These are phyloP conservation scores for Dendrobium nobile DNA, from an alignment of 106 monocot genomes.

Conservation along the genomic window DNA sequence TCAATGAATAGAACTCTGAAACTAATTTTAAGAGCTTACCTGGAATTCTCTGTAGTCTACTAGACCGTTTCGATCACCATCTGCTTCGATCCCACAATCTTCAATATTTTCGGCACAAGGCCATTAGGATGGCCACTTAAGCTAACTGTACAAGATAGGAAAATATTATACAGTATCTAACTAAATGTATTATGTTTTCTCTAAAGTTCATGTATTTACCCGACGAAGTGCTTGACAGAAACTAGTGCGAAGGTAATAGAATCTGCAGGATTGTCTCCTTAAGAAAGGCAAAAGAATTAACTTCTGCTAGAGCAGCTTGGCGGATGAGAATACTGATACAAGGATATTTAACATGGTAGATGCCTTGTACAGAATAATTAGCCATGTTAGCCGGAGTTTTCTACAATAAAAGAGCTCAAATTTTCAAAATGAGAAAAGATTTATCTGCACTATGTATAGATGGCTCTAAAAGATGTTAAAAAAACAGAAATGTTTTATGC, in stretches of 20 bases:
- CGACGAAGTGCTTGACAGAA: constrained; percentile 72
- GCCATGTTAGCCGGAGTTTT: too few species aligned
- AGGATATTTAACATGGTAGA: background rate
- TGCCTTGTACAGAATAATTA: background rate
- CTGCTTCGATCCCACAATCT: constrained; percentile 71
- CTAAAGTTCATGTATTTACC: constrained; percentile 24
- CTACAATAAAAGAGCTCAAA: background rate
- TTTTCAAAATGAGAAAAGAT: background rate
- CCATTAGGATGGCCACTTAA: constrained; percentile 51
- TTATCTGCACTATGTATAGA: background rate
- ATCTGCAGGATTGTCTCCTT: constrained; percentile 73
- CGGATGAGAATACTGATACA: constrained; percentile 56
- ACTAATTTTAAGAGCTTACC: constrained; percentile 30
- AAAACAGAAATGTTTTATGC: too few species aligned
- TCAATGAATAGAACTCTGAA: too few species aligned
- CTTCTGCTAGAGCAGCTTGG: constrained; percentile 57
- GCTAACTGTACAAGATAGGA: constrained; percentile 38
- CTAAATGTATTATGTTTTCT: background rate
- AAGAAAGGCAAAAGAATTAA: constrained; percentile 78
- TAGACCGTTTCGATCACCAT: constrained; percentile 60
- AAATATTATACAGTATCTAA: background rate
- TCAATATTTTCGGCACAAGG: constrained; percentile 49
- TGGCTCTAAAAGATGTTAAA: background rate
- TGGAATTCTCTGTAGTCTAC: constrained; percentile 75
- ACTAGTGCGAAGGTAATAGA: constrained; percentile 60